Evolutionary conservation across 2,329 filamentous ascomycete genomes (phyloP), one percentile per base, ranked within the genome.

Genomic region (Beauveria scarabaeidicola): DNA sequence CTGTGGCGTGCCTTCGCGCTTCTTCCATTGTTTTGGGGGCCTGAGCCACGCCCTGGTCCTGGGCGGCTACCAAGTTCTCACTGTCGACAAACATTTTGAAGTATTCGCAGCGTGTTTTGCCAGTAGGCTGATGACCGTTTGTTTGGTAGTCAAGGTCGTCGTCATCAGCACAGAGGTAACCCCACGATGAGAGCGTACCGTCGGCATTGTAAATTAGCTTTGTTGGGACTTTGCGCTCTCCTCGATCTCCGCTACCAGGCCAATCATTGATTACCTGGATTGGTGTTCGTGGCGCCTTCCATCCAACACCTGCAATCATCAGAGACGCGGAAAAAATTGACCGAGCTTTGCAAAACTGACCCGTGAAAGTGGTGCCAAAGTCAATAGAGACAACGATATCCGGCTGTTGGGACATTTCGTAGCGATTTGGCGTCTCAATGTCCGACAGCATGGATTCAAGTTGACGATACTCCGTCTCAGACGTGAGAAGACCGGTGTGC

Each of bases 31-130:
- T 73, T 5, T 66, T 65, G 0, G 79, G 78, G 0, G 74, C 74
- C 29, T 74, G 73, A n/a, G 72, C 65, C 0, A 79, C 72, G 11
- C 77, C 77, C 32, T 77, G 71, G 4, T 69, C 67, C 61, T 78
- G 77, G 44, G 75, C 76, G 19, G 71, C 69, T 0, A 66, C 68
- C 2, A 82, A 68, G 9, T 74, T 78, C 9, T 73, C 72, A 5
- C 73, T 70, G 57, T 82, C 80, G 15, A 82, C 73, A 63, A 77
- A 81, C 61, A 80, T 80, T 64, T 83, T 82, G 73, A 83, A 83
- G 73, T 81, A 81, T 59, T 82, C 78, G 8, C 72, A 70, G 4
- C 72, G 70, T 7, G 63, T 66, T 59, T 74, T 76, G 17, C 65
- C 68, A 1, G 66, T 59, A n/a, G 23, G 11, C 8, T 15, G n/a